Evolutionary conservation across 73 alveolate genomes (phyloP), one percentile per base, ranked within the genome.

Genomic region (Paramecium sexaurelia): DNA sequence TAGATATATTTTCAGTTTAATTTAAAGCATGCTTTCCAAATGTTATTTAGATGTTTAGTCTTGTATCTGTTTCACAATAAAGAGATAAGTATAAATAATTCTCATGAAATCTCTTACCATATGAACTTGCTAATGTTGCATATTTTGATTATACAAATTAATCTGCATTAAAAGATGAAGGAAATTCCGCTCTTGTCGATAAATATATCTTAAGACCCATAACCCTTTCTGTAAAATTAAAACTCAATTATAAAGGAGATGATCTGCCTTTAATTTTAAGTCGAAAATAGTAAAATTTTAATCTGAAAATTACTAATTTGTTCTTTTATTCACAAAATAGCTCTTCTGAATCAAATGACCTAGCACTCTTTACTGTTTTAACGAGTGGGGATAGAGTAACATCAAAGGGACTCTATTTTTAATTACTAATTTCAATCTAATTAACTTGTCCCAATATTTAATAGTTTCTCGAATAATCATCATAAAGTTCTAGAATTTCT

Each of bases 61-160:
- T 61, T 24, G 83, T 61, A 61, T 61, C 83, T 2, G 83, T 61
- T 61, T 61, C 83, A 24, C 83, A 61, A 61, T 61, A 20, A 1
- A 61, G 26, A 61, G 83, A 61, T 22, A 61, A 26, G n/a, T 61
- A 61, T 29, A 61, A 32, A 32, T 61, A 61, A 61, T 61, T 32
- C 3, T 61, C 83, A 32, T 61, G 47, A 61, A 61, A 61, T 61
- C n/a, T 61, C n/a, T 29, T 29, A 29, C 45, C 45, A 13, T 32
- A 9, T 22, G 11, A 9, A 29, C 47, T 29, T 29, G 6, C 1
- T 32, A 61, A 26, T 1, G 43, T 61, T 11, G 83, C 83, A 61
- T 61, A 61, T 61, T 61, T 61, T 32, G 83, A 71, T 35, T 32
- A 35, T n/a, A 71, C 86, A 71, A 37, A 71, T 15, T 35, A 20